Evolutionary conservation across 495 filamentous ascomycete species (phyloP).

Genomic region (Penicillium robsamsonii): DNA sequence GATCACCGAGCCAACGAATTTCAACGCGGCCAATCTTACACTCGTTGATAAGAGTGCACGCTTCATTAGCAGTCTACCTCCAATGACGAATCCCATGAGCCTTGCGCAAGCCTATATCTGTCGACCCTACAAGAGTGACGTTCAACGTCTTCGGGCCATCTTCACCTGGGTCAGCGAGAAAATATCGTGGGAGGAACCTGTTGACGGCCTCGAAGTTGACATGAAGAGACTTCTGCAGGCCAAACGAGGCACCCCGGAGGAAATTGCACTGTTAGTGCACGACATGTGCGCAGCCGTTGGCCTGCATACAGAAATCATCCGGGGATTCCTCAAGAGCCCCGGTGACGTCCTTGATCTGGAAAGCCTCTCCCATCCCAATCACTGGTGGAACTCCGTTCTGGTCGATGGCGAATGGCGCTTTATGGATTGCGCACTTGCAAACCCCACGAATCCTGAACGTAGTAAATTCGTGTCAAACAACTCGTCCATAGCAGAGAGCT

Average conservation of each 20-base stretch:
- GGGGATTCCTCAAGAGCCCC: slow-evolving; percentile 86
- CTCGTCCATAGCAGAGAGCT: slow-evolving; percentile 70
- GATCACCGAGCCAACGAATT: slow-evolving; percentile 80
- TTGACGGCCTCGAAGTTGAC: slow-evolving; percentile 73
- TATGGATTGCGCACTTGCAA: slow-evolving; percentile 91
- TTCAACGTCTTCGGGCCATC: slow-evolving; percentile 87
- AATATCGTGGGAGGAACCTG: slow-evolving; percentile 93
- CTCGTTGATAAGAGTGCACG: slow-evolving; percentile 95
- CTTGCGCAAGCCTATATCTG: slow-evolving; percentile 92
- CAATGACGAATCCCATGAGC: slow-evolving; percentile 77
- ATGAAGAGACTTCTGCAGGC: slow-evolving; percentile 77
- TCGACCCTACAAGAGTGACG: slow-evolving; percentile 90
- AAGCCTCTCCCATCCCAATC: slow-evolving; percentile 73
- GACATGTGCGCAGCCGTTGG: slow-evolving; percentile 95
- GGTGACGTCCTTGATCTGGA: slow-evolving; percentile 79
- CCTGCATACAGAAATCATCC: slow-evolving; percentile 77
- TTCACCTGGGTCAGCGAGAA: slow-evolving; percentile 97
- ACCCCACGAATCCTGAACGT: slow-evolving; percentile 81
- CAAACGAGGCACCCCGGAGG: slow-evolving; percentile 82
- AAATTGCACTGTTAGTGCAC: slow-evolving; percentile 81
- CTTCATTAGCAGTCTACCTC: slow-evolving; percentile 87
- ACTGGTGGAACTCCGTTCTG: slow-evolving; percentile 97
- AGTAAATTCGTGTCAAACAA: slow-evolving; percentile 69
- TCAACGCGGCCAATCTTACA: slow-evolving; percentile 69
- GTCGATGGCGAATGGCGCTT: slow-evolving; percentile 95